Evolutionary conservation across 2,329 filamentous ascomycete species (phyloP), one percentile per base, ranked within the genome.

Genomic region (Verticillium dahliae): DNA sequence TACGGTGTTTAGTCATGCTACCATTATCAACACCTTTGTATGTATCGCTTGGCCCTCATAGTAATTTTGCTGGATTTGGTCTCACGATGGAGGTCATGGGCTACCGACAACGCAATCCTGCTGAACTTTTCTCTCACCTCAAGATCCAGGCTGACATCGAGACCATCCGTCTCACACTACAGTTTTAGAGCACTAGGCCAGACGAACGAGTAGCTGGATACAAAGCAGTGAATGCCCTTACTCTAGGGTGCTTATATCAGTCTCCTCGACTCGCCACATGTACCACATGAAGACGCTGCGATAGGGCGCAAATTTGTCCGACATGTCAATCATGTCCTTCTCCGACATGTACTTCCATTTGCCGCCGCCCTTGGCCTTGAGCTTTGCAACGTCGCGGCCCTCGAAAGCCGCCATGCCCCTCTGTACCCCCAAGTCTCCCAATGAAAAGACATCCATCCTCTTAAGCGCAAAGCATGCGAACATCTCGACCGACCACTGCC

Each of bases 321-420:
- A 88, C 66, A 91, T 81, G 66, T 92, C 90, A 63, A 89, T 73
- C 95, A 99, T 98, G 63, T 98, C 95, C 72, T 87, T 85, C 77
- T 98, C 95, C 39, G 83, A 85, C 92, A 98, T 97, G 74, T 98
- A 99, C 80, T 98, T 98, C 89, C 92, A 98, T 78, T 98, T 98
- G 55, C 91, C 90, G 37, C 88, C 88, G 41, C 67, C 66, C 66
- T 86, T 90, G 39, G 78, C 80, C 77, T 96, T 97, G 62, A 97
- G 77, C 76, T 94, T 96, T 56, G 80, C 85, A 27, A 98, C 87
- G 72, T 98, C 91, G 62, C 85, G 85, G 1, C 95, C 95, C 57
- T 88, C 81, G 71, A 95, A 93, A 0, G 90, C 88, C 1, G 95
- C 95, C 88, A 97, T 96, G 10, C 95, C 95, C 69, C 93, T 82